Evolutionary conservation across 768 basidiomycete genomes (phyloP).

Genomic region (Mycena crocata): DNA sequence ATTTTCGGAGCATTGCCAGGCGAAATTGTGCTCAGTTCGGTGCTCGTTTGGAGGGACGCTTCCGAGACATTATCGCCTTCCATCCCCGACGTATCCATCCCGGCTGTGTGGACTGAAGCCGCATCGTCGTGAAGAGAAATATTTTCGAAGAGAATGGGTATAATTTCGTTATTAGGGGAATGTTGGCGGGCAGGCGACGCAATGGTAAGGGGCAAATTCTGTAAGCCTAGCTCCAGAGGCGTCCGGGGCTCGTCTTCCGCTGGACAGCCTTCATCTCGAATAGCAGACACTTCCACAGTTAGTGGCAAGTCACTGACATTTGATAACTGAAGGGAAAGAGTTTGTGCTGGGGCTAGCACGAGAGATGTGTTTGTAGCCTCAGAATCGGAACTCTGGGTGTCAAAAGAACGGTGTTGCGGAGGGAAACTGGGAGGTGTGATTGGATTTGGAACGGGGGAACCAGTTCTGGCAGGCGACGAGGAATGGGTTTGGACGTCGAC

Average conservation of each 20-base stretch:
- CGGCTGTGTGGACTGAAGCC: not conserved
- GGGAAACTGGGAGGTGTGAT: slow-evolving; percentile 19
- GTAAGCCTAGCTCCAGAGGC: slow-evolving; percentile 19
- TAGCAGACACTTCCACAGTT: not conserved
- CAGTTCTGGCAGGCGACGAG: not conserved
- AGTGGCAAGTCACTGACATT: not conserved
- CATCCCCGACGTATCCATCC: not conserved
- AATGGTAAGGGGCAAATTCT: slow-evolving; percentile 4
- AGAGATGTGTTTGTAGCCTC: slow-evolving; percentile 15
- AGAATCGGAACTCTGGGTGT: not conserved
- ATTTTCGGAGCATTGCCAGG: slow-evolving; percentile 19
- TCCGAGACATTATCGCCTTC: slow-evolving; percentile 14
- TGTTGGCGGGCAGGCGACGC: slow-evolving; percentile 2
- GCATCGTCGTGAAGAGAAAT: not conserved
- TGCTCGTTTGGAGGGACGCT: slow-evolving; percentile 13
- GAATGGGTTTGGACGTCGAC: not conserved
- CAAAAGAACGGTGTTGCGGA: not conserved
- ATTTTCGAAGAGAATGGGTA: slow-evolving; percentile 1
- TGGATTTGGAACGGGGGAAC: not conserved
- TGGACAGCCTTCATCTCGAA: not conserved
- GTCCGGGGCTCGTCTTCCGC: slow-evolving; percentile 30
- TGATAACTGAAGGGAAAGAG: not conserved
- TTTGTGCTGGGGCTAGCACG: not conserved
- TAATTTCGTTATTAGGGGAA: not conserved
- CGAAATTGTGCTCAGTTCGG: slow-evolving; percentile 26